A percentile compares a stretch with the other conserved stretches of the same genome.
phyloP scores from a whole-genome alignment of 2,329 filamentous ascomycete species.

The Metarhizium anisopliae region DNA sequence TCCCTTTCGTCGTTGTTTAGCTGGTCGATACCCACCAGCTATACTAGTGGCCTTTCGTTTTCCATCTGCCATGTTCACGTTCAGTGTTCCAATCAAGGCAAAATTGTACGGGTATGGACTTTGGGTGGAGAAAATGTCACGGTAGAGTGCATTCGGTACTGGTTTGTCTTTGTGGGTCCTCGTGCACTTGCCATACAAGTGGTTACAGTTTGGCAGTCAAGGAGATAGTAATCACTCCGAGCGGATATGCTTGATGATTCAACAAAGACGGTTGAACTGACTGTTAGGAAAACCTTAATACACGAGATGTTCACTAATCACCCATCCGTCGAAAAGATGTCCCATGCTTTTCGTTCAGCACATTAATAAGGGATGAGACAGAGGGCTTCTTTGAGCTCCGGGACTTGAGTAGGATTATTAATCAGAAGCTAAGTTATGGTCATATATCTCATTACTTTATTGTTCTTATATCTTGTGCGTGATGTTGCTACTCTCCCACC shows the following conservation, averaged over 20 bases:
- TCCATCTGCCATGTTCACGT: neutral
- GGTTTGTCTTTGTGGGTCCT: neutral
- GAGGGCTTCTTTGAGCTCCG: neutral
- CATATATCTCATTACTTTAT: neutral
- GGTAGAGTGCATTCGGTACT: neutral
- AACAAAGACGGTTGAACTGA: neutral
- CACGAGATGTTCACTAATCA: neutral
- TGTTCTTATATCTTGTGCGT: neutral
- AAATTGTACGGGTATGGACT: too few species aligned
- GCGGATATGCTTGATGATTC: neutral
- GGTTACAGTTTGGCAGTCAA: neutral
- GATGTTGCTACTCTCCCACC: neutral
- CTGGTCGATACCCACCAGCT: too few species aligned
- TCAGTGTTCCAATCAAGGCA: neutral
- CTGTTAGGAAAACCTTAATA: neutral
- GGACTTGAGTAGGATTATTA: neutral
- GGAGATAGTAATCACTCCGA: neutral
- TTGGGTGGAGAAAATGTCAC: neutral
- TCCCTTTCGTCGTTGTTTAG: too few species aligned
- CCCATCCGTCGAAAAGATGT: neutral
- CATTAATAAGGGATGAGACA: neutral
- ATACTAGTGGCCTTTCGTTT: neutral
- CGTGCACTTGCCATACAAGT: neutral
- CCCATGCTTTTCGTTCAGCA: neutral
- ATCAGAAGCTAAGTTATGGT: neutral